Conservation (phyloP, 768 basidiomycete genomes). For the Boletellus sp. region DNA sequence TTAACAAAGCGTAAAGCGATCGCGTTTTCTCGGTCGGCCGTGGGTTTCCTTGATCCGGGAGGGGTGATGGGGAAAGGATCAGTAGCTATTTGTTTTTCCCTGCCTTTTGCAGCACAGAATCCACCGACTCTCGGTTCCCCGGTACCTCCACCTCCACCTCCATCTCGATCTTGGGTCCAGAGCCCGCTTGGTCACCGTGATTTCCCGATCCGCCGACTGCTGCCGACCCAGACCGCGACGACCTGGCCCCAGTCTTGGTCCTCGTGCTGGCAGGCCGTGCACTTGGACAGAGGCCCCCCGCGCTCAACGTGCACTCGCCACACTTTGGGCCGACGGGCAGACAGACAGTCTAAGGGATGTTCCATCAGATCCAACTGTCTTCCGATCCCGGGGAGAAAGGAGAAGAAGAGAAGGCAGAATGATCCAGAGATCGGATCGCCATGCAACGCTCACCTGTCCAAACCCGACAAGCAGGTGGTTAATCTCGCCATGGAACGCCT, state of each 20-base stretch:
- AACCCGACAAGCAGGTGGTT: constrained; percentile 83
- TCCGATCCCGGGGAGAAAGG: background rate
- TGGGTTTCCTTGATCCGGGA: too few relatives aligned
- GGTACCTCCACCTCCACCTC: constrained; percentile 26
- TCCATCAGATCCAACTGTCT: background rate
- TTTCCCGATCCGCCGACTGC: background rate
- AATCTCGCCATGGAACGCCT: constrained; percentile 67
- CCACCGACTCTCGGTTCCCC: too few relatives aligned
- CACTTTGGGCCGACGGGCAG: constrained; percentile 64
- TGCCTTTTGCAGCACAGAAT: too few relatives aligned
- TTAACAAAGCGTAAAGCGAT: too few relatives aligned
- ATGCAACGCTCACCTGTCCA: constrained; percentile 56
- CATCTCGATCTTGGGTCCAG: constrained; percentile 40
- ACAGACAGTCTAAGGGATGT: constrained; percentile 53
- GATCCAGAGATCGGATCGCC: background rate
- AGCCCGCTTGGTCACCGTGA: background rate
- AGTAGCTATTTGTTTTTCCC: too few relatives aligned
- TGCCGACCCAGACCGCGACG: constrained; percentile 1
- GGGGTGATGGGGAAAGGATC: too few relatives aligned
- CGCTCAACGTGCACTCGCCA: constrained; percentile 55
- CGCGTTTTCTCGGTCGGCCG: too few relatives aligned
- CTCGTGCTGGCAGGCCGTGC: constrained; percentile 32
- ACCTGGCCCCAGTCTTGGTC: constrained; percentile 18
- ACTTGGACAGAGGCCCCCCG: constrained; percentile 62
- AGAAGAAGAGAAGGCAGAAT: background rate